These are phyloP conservation scores for Aphanomyces stellatus DNA, from an alignment of 352 stramenopile genomes.

Conservation along the genomic window DNA sequence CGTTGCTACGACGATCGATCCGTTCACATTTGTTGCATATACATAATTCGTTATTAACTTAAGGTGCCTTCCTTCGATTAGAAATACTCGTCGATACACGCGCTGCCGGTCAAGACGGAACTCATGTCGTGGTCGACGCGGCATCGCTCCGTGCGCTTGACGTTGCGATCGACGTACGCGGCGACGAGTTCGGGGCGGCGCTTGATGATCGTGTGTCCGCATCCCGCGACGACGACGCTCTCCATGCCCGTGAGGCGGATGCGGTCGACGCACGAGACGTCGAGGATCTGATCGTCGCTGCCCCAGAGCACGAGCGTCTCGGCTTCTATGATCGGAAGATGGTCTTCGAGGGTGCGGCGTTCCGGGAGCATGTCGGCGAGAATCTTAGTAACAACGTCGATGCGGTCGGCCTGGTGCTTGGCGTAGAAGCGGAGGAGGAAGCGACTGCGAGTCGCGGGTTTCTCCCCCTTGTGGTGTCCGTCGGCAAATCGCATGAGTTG, in stretches of 20 bases:
- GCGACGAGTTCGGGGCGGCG: constrained; percentile 44
- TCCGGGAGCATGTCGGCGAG: constrained; percentile 39
- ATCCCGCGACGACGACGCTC: constrained; percentile 47
- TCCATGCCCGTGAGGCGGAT: constrained; percentile 29
- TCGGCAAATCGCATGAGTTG: constrained; percentile 46
- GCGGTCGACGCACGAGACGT: constrained; percentile 59
- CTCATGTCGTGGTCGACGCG: too few species aligned
- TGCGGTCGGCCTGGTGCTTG: constrained; percentile 34
- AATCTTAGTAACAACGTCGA: constrained; percentile 56
- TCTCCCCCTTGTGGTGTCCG: too few species aligned
- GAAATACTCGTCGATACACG: too few species aligned
- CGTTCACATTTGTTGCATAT: too few species aligned
- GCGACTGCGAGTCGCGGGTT: background rate
- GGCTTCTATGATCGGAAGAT: constrained; percentile 47
- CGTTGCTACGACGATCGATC: too few species aligned
- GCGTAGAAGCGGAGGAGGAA: constrained; percentile 12
- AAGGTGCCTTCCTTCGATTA: too few species aligned
- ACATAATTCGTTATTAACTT: too few species aligned
- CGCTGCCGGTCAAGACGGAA: too few species aligned
- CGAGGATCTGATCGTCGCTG: constrained; percentile 58
- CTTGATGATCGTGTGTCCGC: constrained; percentile 58
- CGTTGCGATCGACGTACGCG: constrained; percentile 54
- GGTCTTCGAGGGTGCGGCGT: constrained; percentile 48
- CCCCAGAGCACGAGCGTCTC: constrained; percentile 65
- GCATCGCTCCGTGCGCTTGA: too few species aligned